Evolutionary conservation across 1,139 yeast species (phyloP), one percentile per base, ranked within the genome.

Genomic region (Candida albicans): DNA sequence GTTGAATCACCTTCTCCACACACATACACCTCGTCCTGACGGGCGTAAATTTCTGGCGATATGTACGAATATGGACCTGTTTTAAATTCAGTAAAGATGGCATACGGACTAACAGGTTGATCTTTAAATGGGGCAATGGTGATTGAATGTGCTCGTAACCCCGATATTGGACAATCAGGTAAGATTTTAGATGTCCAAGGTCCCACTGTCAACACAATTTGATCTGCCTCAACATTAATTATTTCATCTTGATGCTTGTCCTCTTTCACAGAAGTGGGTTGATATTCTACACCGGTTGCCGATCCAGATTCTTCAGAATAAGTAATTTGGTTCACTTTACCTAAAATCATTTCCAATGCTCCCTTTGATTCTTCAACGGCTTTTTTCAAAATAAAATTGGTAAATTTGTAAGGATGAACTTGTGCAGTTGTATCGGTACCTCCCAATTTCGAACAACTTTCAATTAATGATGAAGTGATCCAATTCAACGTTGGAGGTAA

Each of bases 1-100:
- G 86, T 76, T 1, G 93, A 84, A 59, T 91, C 97, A 35, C 97
- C 96, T 65, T 93, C 99, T 39, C 99, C 99, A 67, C 99, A 93
- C 1, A 93, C 95, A 57, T 91, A 93, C 29, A 93, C 96, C 64
- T 93, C 99, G 65, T 93, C 97, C 58, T 83, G 84, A 59, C 99
- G 80, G 8, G 99, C 96, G 62, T 93, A 93, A 48, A 93, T 83
- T 62, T 93, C 99, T 1, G 99, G 99, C 1, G 93, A 82, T 33
- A 85, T 85, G 62, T 84, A 87, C 41, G 81, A 75, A 43, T 75
- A 75, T 22, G 81, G 75, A 15, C 79, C 81, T 14, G 87, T 72
- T 58, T 84, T 84, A 55, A 91, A 75, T 63, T 93, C 98, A 8
- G 98, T 89, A 68, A 93, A 95, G 37, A 93, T 83, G 3, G 98